Percentiles rank a stretch among this genome's conserved stretches.
Conservation (phyloP, 352 stramenopile species). For the Globisporangium lucens region DNA sequence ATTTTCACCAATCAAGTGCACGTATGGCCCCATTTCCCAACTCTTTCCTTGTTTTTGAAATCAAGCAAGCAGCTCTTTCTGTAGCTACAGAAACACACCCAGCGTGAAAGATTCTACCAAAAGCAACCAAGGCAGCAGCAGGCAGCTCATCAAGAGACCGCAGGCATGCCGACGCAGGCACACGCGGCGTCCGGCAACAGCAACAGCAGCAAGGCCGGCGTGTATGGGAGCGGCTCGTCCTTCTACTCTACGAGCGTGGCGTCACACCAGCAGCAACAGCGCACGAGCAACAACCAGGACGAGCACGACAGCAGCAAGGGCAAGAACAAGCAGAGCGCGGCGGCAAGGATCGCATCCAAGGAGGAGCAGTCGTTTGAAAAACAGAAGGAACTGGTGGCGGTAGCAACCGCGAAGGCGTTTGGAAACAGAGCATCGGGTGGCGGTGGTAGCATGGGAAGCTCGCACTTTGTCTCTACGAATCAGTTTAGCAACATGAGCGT, state of each 20-base stretch:
- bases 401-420: slow-evolving; percentile 14
- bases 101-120: neutral
- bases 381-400: slow-evolving; percentile 14
- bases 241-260: neutral
- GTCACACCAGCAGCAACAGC: neutral
- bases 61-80: neutral
- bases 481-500: slow-evolving; percentile 11
- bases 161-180: slow-evolving; percentile 11
- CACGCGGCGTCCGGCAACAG: neutral
- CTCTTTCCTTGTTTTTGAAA: slow-evolving; percentile 1
- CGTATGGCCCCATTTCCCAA: neutral
- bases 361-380: slow-evolving; percentile 16
- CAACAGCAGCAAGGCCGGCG: neutral
- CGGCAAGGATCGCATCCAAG: slow-evolving; percentile 7
- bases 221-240: neutral
- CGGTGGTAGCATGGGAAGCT: slow-evolving; percentile 20
- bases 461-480: neutral
- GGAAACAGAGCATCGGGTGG: slow-evolving; percentile 6
- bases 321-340: neutral
- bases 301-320: slow-evolving; percentile 2
- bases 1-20: neutral
- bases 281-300: slow-evolving; percentile 11
- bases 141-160: neutral
- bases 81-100: neutral
- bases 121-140: neutral